These are phyloP conservation scores for Batrachochytrium dendrobatidis DNA, from an alignment of 371 early-diverging fungal species.

Conservation along the genomic window DNA sequence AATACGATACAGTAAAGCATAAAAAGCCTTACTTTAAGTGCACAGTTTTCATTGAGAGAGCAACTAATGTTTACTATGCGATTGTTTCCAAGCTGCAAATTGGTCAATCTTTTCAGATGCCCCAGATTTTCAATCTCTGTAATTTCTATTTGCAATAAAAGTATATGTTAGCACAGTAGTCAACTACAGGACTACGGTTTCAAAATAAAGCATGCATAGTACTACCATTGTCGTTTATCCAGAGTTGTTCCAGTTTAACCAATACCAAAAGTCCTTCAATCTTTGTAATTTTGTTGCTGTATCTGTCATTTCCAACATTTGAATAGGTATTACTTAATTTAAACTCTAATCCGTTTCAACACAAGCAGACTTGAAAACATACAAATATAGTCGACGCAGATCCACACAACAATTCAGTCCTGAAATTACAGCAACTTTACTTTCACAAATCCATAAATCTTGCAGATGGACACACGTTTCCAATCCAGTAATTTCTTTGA, in stretches of 20 bases:
- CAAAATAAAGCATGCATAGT: background rate
- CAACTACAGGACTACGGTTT: background rate
- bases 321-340: background rate
- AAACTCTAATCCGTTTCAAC: background rate
- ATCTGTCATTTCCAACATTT: conserved; percentile 19
- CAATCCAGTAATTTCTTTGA: conserved; percentile 30
- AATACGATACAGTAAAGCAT: too few species aligned
- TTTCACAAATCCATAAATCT: conserved; percentile 48
- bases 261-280: conserved; percentile 37
- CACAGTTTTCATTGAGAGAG: conserved; percentile 30
- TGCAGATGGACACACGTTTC: conserved; percentile 26
- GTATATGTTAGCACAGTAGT: background rate
- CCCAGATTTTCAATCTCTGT: conserved; percentile 25
- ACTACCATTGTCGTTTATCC: conserved; percentile 44
- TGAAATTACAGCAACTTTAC: conserved; percentile 23
- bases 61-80: conserved; percentile 33
- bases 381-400: conserved; percentile 40
- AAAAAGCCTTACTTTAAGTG: conserved; percentile 23
- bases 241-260: conserved; percentile 32
- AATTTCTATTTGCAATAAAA: conserved; percentile 24
- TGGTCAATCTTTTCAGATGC: conserved; percentile 19
- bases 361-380: conserved; percentile 2
- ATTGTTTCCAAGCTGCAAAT: conserved; percentile 43
- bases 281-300: conserved; percentile 33
- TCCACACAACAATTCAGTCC: conserved; percentile 25